These are phyloP conservation scores for Fomes fomentarius DNA, from an alignment of 1,284 basidiomycete genomes.

Conservation along the genomic window DNA sequence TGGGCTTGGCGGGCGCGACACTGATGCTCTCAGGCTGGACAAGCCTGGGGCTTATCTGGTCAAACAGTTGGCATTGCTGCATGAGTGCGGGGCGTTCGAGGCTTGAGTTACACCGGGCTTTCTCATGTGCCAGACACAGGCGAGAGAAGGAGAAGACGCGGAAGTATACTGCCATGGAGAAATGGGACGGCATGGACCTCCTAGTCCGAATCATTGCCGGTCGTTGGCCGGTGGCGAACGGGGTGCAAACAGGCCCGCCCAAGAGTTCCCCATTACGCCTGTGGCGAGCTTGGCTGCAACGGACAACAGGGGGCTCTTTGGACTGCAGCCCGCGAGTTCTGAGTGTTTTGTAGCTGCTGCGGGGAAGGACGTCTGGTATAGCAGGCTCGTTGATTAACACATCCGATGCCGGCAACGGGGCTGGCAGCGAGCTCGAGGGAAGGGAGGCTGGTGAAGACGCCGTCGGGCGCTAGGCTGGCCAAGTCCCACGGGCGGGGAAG, in stretches of 20 bases:
- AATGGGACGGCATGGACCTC: not conserved
- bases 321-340: not conserved
- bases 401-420: not conserved
- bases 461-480: not conserved
- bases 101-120: not conserved
- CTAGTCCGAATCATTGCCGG: not conserved
- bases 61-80: not conserved
- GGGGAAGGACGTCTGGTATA: not conserved
- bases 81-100: not conserved
- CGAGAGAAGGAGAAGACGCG: not conserved
- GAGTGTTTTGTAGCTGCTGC: not conserved
- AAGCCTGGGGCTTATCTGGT: constrained; percentile 9
- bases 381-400: not conserved
- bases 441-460: not conserved
- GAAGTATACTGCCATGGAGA: constrained; percentile 3
- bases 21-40: not conserved
- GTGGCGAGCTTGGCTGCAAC: not conserved
- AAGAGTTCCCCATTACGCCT: not conserved
- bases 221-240: not conserved
- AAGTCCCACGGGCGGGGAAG: constrained; percentile 4
- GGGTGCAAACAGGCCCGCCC: too few relatives aligned
- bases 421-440: not conserved
- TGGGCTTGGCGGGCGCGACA: constrained; percentile 2
- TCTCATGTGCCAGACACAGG: not conserved
- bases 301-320: not conserved